Conservation (phyloP, 176 grass and related monocot genomes). For the Puccinellia tenuiflora region DNA sequence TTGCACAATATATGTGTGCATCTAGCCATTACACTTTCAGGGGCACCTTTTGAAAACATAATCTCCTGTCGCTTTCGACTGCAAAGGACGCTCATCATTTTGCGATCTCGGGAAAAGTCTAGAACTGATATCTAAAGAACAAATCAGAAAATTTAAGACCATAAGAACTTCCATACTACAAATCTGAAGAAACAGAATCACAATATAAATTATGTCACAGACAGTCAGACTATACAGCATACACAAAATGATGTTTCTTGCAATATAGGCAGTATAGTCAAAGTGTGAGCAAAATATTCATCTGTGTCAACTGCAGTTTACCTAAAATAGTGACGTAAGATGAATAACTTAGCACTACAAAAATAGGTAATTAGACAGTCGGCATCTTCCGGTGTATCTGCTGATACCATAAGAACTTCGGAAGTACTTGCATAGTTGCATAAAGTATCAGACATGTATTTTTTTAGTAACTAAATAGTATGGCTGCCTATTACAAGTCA, state of each 20-base stretch:
- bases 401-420: not conserved
- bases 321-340: not conserved
- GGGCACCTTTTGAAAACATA: constrained; percentile 99
- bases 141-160: constrained; percentile 26
- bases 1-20: constrained; percentile 97
- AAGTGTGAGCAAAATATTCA: not conserved
- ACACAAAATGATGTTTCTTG: not conserved
- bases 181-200: constrained; percentile 14
- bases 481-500: not conserved
- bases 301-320: not conserved
- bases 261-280: not conserved
- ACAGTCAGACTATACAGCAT: not conserved
- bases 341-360: not conserved
- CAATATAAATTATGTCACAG: not conserved
- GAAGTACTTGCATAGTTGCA: not conserved
- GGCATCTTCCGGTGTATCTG: not conserved
- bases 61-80: constrained; percentile 91
- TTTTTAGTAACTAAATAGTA: constrained; percentile 8
- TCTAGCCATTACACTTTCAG: constrained; percentile 81
- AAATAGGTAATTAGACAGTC: not conserved
- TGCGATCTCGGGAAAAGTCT: constrained; percentile 94
- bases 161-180: constrained; percentile 19
- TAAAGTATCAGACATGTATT: constrained; percentile 1
- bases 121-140: constrained; percentile 74
- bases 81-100: constrained; percentile 99